Evolutionary conservation across 2,329 filamentous ascomycete genomes (phyloP).

Genomic region (Aspergillus tubingensis): DNA sequence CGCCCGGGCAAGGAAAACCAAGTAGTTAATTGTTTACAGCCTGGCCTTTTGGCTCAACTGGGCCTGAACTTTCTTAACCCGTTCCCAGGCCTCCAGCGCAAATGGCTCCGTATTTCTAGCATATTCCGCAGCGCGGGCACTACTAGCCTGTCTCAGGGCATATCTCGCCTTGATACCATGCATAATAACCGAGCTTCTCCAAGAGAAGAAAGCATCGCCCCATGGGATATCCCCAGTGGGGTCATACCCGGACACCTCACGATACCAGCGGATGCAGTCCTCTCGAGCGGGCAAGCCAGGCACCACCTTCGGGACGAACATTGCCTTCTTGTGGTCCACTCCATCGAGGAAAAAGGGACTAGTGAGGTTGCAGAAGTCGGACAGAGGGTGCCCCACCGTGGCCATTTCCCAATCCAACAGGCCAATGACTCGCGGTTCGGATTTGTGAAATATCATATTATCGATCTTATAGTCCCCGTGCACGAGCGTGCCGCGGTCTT

Average conservation of each 20-base stretch:
- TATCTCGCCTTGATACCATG: slow-evolving; percentile 93
- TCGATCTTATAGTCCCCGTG: slow-evolving; percentile 98
- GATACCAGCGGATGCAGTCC: slow-evolving; percentile 67
- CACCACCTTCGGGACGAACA: slow-evolving; percentile 64
- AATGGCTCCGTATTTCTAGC: slow-evolving; percentile 69
- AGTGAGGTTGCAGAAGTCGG: slow-evolving; percentile 80
- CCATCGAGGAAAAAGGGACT: slow-evolving; percentile 42
- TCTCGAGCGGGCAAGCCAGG: slow-evolving; percentile 66
- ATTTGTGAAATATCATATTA: slow-evolving; percentile 86
- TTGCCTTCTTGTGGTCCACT: slow-evolving; percentile 38
- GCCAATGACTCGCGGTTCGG: slow-evolving; percentile 82
- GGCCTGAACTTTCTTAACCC: slow-evolving; percentile 59
- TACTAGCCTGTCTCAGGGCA: slow-evolving; percentile 85
- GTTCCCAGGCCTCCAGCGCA: slow-evolving; percentile 75
- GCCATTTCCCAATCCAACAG: slow-evolving; percentile 99
- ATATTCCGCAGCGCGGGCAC: slow-evolving; percentile 74
- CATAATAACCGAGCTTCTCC: slow-evolving; percentile 63
- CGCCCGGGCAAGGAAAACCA: background rate
- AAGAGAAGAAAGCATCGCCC: slow-evolving; percentile 65
- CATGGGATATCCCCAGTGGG: slow-evolving; percentile 60
- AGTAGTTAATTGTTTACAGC: slow-evolving; percentile 36
- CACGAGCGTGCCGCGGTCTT: slow-evolving; percentile 75
- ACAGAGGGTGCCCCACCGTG: slow-evolving; percentile 92
- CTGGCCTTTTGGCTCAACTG: slow-evolving; percentile 41
- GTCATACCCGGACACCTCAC: slow-evolving; percentile 70